Evolutionary conservation across 345 rosid species (phyloP), one percentile per base, ranked within the genome.

Genomic region (Microthlaspi erraticum): DNA sequence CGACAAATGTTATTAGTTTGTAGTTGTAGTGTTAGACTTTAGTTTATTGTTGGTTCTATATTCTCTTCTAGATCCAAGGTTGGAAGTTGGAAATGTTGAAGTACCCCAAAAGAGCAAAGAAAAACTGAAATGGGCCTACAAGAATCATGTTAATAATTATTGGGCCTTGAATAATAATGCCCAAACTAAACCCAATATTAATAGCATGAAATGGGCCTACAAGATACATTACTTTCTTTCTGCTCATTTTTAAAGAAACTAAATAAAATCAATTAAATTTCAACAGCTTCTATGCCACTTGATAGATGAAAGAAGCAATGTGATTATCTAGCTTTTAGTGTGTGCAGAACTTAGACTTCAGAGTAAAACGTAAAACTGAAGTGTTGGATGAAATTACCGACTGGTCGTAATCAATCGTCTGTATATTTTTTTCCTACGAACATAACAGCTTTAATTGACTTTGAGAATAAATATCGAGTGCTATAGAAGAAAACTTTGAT

Each of bases 371-470:
- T 45, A 10, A 64, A 37, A 56, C 31, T 57, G 8, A 46, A 29
- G 17, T 45, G 17, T 26, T 45, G 42, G 64, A 70, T 72, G 64
- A 64, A 46, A 46, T 55, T 64, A 55, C 29, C 17, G 9, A 71
- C 61, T 53, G 37, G 45, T 33, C 43, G 68, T 32, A 53, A 52
- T 32, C 14, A 20, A 63, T 64, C 20, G 17, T 53, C 20, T 54
- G 57, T 10, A 29, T 23, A 19, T 62, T 54, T 14, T 18, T 56
- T 36, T n/a, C 23, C 38, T 44, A 44, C 41, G 31, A 63, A 37
- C 49, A 36, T 18, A 49, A 39, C 60, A 49, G 66, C 60, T 57
- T 66, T 58, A 58, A 59, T 58, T 73, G 77, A 58, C 67, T 58
- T 41, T 41, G 54, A 39, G 61, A 73, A 66, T 65, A 48, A 45